These are phyloP conservation scores for Penicillium bialowiezense DNA, from an alignment of 495 filamentous ascomycete genomes.

Conservation along the genomic window DNA sequence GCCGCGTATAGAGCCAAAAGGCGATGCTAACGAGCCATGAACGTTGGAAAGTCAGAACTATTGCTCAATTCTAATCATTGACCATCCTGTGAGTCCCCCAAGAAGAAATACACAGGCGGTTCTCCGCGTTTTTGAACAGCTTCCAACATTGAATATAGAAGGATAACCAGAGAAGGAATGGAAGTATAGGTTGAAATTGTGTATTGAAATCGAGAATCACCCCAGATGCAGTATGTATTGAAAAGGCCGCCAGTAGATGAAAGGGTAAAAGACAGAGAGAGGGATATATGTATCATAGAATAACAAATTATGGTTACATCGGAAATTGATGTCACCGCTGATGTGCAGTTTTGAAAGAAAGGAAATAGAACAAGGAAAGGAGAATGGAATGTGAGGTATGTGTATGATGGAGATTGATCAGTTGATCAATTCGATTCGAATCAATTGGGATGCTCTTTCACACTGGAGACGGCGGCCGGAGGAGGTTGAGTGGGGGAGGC, in stretches of 20 bases:
- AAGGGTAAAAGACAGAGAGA: neutral
- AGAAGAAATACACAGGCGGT: too few species aligned
- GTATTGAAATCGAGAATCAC: neutral
- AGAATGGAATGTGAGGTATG: too few species aligned
- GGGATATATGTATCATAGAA: slow-evolving; percentile 11
- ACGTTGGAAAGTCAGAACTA: too few species aligned
- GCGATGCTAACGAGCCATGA: too few species aligned
- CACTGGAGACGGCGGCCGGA: neutral
- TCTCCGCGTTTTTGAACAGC: too few species aligned
- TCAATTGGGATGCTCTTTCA: slow-evolving; percentile 11
- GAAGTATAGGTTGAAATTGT: neutral
- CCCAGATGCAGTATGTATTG: slow-evolving; percentile 2
- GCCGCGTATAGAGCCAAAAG: too few species aligned
- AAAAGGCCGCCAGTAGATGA: slow-evolving; percentile 1
- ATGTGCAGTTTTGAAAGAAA: neutral
- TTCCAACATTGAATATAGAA: too few species aligned
- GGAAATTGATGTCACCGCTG: neutral
- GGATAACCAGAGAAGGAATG: too few species aligned
- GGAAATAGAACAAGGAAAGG: neutral
- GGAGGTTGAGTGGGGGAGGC: slow-evolving; percentile 6
- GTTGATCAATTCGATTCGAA: neutral
- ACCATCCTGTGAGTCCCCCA: too few species aligned
- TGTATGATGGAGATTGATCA: neutral
- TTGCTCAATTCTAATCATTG: too few species aligned
- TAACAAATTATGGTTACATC: neutral